These are phyloP conservation scores for Saccharomycopsis fermentans DNA, from an alignment of 805 yeast genomes.

Conservation along the genomic window DNA sequence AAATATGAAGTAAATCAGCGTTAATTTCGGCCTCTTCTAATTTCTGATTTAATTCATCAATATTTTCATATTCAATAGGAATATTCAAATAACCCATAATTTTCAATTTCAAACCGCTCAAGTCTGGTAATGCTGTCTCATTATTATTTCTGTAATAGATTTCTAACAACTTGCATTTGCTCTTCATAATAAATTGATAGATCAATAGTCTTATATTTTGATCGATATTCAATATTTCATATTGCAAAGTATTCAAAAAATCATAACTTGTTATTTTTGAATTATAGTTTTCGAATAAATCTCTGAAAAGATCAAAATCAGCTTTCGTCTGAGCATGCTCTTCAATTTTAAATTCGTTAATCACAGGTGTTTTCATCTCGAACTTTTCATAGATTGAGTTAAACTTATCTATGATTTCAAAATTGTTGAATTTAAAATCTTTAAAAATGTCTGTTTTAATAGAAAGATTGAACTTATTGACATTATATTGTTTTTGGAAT, in stretches of 20 bases:
- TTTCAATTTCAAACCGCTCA: not conserved
- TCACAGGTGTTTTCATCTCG: constrained; percentile 12
- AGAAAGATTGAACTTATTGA: constrained; percentile 17
- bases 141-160: not conserved
- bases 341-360: constrained; percentile 6
- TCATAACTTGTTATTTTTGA: not conserved
- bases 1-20: constrained; percentile 15
- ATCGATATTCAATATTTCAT: not conserved
- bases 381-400: constrained; percentile 8
- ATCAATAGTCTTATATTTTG: not conserved
- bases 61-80: not conserved
- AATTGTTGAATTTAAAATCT: constrained; percentile 16
- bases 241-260: not conserved
- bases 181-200: not conserved
- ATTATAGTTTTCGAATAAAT: not conserved
- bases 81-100: not conserved
- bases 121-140: not conserved
- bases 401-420: constrained; percentile 5
- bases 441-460: constrained; percentile 16
- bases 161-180: not conserved
- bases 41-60: constrained; percentile 9
- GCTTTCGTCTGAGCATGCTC: not conserved
- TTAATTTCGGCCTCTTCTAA: not conserved
- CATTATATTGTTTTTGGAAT: constrained; percentile 16
- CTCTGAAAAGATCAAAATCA: not conserved